These are phyloP conservation scores for Paraphoma chrysanthemicola DNA, from an alignment of 2,329 filamentous ascomycete genomes.

Conservation along the genomic window DNA sequence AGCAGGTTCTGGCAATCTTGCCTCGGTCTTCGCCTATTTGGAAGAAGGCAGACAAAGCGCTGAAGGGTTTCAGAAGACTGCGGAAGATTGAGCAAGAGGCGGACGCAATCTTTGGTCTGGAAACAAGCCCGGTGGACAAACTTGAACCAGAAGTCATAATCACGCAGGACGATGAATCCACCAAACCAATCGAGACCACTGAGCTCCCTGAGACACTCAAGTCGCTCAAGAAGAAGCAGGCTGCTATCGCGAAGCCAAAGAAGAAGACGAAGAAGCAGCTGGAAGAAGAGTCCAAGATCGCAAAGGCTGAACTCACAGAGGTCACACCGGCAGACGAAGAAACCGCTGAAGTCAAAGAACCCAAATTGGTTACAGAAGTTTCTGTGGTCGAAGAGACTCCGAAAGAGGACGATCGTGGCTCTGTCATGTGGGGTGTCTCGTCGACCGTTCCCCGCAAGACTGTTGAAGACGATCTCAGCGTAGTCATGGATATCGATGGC, in stretches of 20 bases:
- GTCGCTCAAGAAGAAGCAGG: slow-evolving; percentile 42
- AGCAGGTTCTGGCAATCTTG: slow-evolving; percentile 61
- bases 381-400: slow-evolving; percentile 37
- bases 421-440: slow-evolving; percentile 68
- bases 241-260: slow-evolving; percentile 64
- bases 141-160: slow-evolving; percentile 43
- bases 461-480: slow-evolving; percentile 68
- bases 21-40: slow-evolving; percentile 70
- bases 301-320: slow-evolving; percentile 51
- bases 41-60: slow-evolving; percentile 73
- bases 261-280: slow-evolving; percentile 82
- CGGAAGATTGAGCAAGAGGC: slow-evolving; percentile 86
- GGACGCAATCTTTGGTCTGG: slow-evolving; percentile 68
- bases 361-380: slow-evolving; percentile 32
- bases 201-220: slow-evolving; percentile 37
- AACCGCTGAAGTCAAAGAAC: slow-evolving; percentile 35
- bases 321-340: slow-evolving; percentile 57
- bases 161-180: slow-evolving; percentile 53
- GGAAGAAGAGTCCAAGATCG: slow-evolving; percentile 59
- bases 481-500: slow-evolving; percentile 73
- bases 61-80: slow-evolving; percentile 61
- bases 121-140: slow-evolving; percentile 55
- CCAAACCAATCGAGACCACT: slow-evolving; percentile 47
- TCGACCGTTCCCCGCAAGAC: slow-evolving; percentile 66
- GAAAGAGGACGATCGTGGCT: slow-evolving; percentile 51